Base-by-base conservation (phyloP, 495 filamentous ascomycete genomes). In the Penicillium angulare region DNA sequence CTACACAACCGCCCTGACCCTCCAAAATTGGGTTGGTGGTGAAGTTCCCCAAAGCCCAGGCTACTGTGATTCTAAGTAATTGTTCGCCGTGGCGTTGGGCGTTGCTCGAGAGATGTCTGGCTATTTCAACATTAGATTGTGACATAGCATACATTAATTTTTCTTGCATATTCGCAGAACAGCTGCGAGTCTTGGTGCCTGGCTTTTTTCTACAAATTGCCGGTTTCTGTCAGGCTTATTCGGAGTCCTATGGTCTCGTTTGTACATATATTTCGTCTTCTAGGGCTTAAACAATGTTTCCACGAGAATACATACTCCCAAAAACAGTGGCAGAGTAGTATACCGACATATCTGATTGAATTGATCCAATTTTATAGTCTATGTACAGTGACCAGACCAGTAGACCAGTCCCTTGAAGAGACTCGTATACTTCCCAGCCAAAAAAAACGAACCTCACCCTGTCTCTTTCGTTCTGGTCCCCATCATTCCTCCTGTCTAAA, bases 1-100 rank as follows among this genome's bases (percentile, higher is more conserved):
- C 7, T 98, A 97, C 66, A 97, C 95, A 0, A 97, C 92, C 1
- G 69, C 76, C 7, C 69, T 97, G 56, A 97, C 93, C 5, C 67
- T 95, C 16, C 77, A 81, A 64, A 91, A 86, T 66, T 98, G 93
- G 93, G 79, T 86, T n/a, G 59, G 66, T 13, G 77, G 71, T 24
- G 56, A 54, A 2, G 59, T 57, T 16, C 49, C 48, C 10, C 61
- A 61, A 41, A 74, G 74, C 43, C 82, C 80, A 2, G 81, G 82
- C 33, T 85, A 86, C 62, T 87, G 84, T 58, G 81, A 86, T 63
- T 62, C 66, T 39, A 64, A 61, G 42, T 68, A 33, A 60, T 51
- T 27, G 23, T 13, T 20, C 23, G 7, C 32, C 15, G 8, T 1
- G 46, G 12, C 15, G 42, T 46, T 39, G n/a, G 32, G 13, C 38